A percentile compares a stretch with the other conserved stretches of the same genome.
Conservation (phyloP, 257 asterid species). For the Coffea eugenioides region DNA sequence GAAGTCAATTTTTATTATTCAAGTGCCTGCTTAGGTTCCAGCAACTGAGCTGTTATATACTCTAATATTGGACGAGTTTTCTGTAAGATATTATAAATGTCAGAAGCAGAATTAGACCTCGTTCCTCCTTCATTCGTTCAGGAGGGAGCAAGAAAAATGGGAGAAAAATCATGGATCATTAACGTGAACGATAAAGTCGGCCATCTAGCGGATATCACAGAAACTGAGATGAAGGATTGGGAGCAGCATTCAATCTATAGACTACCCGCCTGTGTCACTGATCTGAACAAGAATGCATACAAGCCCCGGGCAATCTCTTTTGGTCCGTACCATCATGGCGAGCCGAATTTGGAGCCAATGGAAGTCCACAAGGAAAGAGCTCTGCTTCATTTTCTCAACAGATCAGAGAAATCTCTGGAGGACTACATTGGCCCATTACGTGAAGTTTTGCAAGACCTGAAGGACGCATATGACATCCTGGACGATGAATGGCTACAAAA, state of each 20-base stretch:
- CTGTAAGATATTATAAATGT: no score
- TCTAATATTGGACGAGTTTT: no score
- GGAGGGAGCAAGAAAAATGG: background rate
- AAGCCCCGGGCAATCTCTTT: constrained; percentile 45
- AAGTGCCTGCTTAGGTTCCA: no score
- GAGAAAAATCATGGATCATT: constrained; percentile 24
- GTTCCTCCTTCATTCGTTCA: no score
- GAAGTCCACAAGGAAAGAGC: constrained; percentile 57
- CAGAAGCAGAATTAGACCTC: no score
- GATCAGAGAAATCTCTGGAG: constrained; percentile 27
- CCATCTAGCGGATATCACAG: background rate
- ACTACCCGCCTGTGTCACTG: constrained; percentile 33
- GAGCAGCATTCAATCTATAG: constrained; percentile 40
- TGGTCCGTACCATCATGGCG: constrained; percentile 48
- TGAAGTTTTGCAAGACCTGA: constrained; percentile 29
- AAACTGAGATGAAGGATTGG: constrained; percentile 30
- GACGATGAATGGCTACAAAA: background rate
- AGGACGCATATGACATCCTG: constrained; percentile 37
- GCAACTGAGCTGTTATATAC: no score
- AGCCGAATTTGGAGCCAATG: constrained; percentile 28
- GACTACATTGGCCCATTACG: constrained; percentile 20
- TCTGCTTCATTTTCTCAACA: constrained; percentile 34
- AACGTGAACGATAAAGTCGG: constrained; percentile 19
- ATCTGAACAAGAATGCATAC: constrained; percentile 32
- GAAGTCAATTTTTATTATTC: no score